Conservation (phyloP, 306 rosid species). For the Vigna angularis region DNA sequence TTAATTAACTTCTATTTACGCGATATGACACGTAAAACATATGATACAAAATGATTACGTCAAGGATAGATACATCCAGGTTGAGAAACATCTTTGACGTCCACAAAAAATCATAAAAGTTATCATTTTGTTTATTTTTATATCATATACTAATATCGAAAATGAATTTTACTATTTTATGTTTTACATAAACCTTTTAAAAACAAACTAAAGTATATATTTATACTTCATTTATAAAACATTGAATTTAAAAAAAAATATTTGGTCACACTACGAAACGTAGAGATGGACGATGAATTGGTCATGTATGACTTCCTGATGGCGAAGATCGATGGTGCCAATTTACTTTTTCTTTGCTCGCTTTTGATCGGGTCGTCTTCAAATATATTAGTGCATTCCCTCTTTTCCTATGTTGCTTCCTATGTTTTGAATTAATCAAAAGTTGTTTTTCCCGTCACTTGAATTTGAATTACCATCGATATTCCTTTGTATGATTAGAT, state of each 20-base stretch:
- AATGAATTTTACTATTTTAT: not conserved
- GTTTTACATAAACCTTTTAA: not conserved
- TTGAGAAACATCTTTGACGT: not conserved
- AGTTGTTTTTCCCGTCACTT: constrained; percentile 1
- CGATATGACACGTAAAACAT: too few relatives aligned
- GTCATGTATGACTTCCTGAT: not conserved
- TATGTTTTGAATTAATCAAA: constrained; percentile 17
- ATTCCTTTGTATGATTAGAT: not conserved
- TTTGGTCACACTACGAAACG: not conserved
- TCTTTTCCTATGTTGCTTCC: constrained; percentile 25
- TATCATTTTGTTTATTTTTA: not conserved
- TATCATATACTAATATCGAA: not conserved
- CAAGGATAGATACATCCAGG: not conserved
- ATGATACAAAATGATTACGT: not conserved
- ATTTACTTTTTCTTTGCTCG: not conserved
- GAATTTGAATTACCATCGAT: not conserved
- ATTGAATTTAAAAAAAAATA: not conserved
- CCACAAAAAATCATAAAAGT: not conserved
- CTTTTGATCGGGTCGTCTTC: constrained; percentile 5
- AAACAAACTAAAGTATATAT: not conserved
- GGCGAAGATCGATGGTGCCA: not conserved
- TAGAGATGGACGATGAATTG: not conserved
- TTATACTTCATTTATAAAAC: not conserved
- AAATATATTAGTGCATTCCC: not conserved
- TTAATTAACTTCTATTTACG: too few relatives aligned